Evolutionary conservation across 345 rosid genomes (phyloP), one percentile per base, ranked within the genome.

Genomic region (Rhizophora mangle): DNA sequence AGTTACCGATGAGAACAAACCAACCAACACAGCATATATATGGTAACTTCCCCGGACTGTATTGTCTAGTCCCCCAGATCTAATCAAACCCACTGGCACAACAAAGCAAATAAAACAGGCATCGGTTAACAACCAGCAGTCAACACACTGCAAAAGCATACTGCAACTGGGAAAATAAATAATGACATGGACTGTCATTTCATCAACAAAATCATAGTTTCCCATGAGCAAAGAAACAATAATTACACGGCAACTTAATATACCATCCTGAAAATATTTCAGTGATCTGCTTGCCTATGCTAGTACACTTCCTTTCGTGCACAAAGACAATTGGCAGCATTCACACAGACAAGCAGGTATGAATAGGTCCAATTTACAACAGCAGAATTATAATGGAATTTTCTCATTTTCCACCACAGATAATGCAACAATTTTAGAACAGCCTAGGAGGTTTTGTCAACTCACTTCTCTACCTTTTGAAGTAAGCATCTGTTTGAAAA

Each of bases 391-490:
- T 36, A 8, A 18, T 5, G 15, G 6, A 36, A 36, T 43, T 20
- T 13, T 70, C 13, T n/a, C 56, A 22, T 30, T 73, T 62, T 60
- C 64, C 21, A 24, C 21, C 61, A 72, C 49, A 60, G 36, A 47
- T 37, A 58, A 51, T 32, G 31, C 65, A 68, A 32, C 54, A 54
- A 62, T 67, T 60, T 60, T 29, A 56, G 68, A 68, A 73, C 43
- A 36, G 37, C 60, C 67, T 37, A 78, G 65, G 74, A 83, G 85
- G 81, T 74, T 83, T 68, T 74, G 83, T 74, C 69, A 88, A 88
- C 96, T 91, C 93, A 89, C 89, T 83, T 88, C 89, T 87, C 82
- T 93, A 93, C 97, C 97, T 93, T 91, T 92, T 72, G 88, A 81
- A 62, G 81, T 77, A 75, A 91, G 85, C 65, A 80, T 80, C 76